Conservation (phyloP, 202 grass and related monocot genomes). For the Cymbopogon flexuosus region DNA sequence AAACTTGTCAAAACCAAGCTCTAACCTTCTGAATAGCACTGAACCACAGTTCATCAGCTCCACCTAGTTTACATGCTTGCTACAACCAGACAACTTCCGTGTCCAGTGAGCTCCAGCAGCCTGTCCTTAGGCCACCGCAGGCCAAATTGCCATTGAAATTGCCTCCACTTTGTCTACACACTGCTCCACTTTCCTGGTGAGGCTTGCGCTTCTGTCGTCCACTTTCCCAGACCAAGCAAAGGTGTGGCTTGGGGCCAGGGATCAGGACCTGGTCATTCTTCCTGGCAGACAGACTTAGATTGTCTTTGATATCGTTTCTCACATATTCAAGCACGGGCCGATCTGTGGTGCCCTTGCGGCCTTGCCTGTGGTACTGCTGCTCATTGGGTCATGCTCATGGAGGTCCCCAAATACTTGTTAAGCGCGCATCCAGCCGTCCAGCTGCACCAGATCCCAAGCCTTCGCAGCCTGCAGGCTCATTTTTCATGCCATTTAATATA, state of each 20-base stretch:
- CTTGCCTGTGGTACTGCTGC: neutral
- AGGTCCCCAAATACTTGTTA: neutral
- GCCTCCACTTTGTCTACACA: neutral
- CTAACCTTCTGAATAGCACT: neutral
- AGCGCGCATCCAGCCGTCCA: neutral
- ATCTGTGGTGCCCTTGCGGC: neutral
- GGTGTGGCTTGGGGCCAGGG: neutral
- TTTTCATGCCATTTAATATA: neutral
- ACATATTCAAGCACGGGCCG: neutral
- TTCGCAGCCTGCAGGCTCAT: neutral
- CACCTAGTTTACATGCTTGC: neutral
- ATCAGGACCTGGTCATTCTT: neutral
- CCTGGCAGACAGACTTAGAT: neutral
- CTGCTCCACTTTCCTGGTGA: neutral
- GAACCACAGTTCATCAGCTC: neutral
- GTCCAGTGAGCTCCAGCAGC: neutral
- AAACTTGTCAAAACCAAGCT: neutral
- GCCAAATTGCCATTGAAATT: neutral
- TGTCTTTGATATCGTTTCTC: neutral
- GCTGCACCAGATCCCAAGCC: neutral
- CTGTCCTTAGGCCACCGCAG: neutral
- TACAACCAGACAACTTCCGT: neutral
- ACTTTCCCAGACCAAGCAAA: neutral
- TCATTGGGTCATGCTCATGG: neutral
- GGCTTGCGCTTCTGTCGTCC: neutral